These are phyloP conservation scores for Hypoxylon sp. DNA, from an alignment of 2,329 filamentous ascomycete species.

Conservation along the genomic window DNA sequence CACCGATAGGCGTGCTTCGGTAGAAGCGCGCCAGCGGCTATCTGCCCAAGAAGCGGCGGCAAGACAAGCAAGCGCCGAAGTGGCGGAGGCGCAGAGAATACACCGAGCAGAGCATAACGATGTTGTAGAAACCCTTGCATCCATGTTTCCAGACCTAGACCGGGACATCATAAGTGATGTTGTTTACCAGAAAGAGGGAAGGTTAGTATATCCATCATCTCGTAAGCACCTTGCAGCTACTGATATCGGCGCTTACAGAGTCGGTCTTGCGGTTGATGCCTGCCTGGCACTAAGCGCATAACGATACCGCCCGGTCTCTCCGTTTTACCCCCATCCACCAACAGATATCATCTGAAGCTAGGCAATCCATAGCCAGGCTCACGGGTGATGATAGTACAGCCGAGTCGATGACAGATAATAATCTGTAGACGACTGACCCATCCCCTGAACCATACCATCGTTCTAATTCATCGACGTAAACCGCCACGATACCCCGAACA, in stretches of 20 bases:
- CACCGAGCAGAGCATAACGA: constrained; percentile 86
- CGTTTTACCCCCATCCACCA: neutral
- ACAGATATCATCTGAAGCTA: constrained; percentile 4
- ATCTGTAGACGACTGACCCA: constrained; percentile 9
- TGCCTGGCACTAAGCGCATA: constrained; percentile 72
- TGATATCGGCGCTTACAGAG: constrained; percentile 56
- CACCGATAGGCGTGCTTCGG: constrained; percentile 47
- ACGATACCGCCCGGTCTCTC: constrained; percentile 13
- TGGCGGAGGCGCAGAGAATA: constrained; percentile 84
- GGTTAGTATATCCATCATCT: constrained; percentile 63
- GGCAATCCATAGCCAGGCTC: constrained; percentile 12
- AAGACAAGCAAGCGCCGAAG: constrained; percentile 87
- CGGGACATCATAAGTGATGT: constrained; percentile 96
- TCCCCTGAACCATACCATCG: constrained; percentile 1
- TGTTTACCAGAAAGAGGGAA: constrained; percentile 92
- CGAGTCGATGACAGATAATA: constrained; percentile 4
- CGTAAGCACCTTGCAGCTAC: constrained; percentile 7
- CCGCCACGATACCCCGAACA: constrained; percentile 20
- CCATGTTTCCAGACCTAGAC: constrained; percentile 97
- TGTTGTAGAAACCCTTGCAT: constrained; percentile 90
- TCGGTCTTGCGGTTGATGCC: constrained; percentile 85
- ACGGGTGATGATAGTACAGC: constrained; percentile 3
- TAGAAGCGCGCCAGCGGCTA: constrained; percentile 54
- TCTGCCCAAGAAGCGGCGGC: constrained; percentile 88
- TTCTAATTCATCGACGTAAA: constrained; percentile 18